phyloP scores from a whole-genome alignment of 2,329 filamentous ascomycete species.

The Trichoderma sp. region DNA sequence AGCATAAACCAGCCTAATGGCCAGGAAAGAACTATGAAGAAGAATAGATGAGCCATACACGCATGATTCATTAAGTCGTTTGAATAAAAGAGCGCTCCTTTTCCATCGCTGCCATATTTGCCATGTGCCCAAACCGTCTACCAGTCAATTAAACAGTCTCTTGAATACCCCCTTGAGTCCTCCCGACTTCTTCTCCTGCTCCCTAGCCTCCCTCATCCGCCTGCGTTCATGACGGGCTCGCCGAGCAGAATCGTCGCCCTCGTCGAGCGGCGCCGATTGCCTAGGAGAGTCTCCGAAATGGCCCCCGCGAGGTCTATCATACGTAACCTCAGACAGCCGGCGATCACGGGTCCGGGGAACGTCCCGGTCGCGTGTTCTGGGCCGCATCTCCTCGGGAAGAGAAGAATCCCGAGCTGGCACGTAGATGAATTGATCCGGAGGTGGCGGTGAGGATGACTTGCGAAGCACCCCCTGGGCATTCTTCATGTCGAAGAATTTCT shows the following conservation, averaged over 20 bases:
- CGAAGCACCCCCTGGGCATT: constrained; percentile 37
- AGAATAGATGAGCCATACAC: constrained; percentile 19
- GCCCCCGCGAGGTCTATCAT: constrained; percentile 23
- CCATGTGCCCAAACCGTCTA: background rate
- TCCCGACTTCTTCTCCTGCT: constrained; percentile 32
- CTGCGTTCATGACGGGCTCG: constrained; percentile 36
- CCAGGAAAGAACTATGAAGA: constrained; percentile 13
- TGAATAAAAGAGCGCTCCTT: constrained; percentile 10
- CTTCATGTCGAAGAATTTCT: constrained; percentile 44
- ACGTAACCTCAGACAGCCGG: constrained; percentile 21
- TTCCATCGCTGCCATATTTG: constrained; percentile 9
- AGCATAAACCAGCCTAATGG: constrained; percentile 19
- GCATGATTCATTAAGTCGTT: constrained; percentile 21
- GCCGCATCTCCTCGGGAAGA: constrained; percentile 12
- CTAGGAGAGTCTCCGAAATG: constrained; percentile 22
- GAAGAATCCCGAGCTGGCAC: constrained; percentile 13
- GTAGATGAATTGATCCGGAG: background rate
- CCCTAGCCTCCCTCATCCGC: constrained; percentile 32
- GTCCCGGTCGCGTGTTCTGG: constrained; percentile 11
- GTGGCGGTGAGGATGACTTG: constrained; percentile 25
- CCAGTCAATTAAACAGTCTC: constrained; percentile 35
- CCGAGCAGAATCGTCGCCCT: constrained; percentile 33
- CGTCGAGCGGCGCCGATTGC: constrained; percentile 26
- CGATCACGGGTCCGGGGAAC: constrained; percentile 20
- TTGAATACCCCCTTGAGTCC: constrained; percentile 39